Evolutionary conservation across 2,329 filamentous ascomycete species (phyloP), one percentile per base, ranked within the genome.

Genomic region (Plectosphaerella cucumerina): DNA sequence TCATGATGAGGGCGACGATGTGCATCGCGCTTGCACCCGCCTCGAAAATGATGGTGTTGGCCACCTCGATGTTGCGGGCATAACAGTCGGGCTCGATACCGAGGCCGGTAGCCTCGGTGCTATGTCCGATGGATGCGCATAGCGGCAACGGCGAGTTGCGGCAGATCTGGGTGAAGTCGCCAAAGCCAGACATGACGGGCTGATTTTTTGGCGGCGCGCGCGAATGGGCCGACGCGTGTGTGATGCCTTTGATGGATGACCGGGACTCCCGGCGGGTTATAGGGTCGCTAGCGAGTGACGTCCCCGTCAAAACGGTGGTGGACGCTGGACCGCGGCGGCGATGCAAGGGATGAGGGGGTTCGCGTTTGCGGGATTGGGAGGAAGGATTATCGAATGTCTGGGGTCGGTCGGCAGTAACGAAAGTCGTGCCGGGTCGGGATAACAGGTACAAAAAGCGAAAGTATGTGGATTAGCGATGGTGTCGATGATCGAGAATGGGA

Each of bases 11-110:
- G 14, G 93, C 90, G 51, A 88, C 75, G 59, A 99, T 97, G 70
- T 99, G 94, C 73, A 94, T 89, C 65, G 93, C 91, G 55, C 89
- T 90, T 20, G 91, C 85, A 23, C 92, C 94, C 65, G 86, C 90
- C 72, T 97, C 86, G 68, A 99, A 99, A 65, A 99, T 99, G 73
- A 97, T 93, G 39, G 94, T 99, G 74, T 99, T 99, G 60, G 92
- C 94, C 59, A 97, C 72, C 71, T 97, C 92, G 69, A 99, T 93
- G 63, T 94, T 95, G 53, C 94, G 86, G 53, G 94, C 89, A 73
- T 93, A 97, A 77, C 94, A 99, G 64, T 85, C 83, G 51, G 94
- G 85, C 68, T 96, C 87, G 58, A 97, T 94, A 59, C 91, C 89
- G n/a, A 48, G 34, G 12, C 86, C 81, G 20, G 83, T 80, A 58